Conservation (phyloP, 148 eudicot species). For the Nepenthes mirabilis region DNA sequence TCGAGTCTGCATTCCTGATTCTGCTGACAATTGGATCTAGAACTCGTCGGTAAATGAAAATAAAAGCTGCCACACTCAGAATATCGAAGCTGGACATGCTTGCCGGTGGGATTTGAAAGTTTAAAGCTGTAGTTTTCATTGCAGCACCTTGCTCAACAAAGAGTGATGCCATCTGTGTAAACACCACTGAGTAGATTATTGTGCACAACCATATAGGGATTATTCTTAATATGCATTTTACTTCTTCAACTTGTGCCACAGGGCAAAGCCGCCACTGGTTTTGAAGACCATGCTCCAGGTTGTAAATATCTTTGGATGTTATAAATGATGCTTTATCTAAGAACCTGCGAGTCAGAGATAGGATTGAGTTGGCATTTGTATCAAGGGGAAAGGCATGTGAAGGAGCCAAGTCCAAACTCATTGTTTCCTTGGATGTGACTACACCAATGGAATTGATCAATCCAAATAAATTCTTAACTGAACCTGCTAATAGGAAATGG, state of each 20-base stretch:
- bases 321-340: constrained; percentile 56
- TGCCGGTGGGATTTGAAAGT: constrained; percentile 54
- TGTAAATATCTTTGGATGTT: constrained; percentile 11
- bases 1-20: constrained; percentile 12
- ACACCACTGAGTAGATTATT: constrained; percentile 60
- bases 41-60: constrained; percentile 44
- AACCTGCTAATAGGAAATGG: no score
- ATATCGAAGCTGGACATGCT: constrained; percentile 71
- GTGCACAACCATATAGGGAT: constrained; percentile 82
- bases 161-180: constrained; percentile 70
- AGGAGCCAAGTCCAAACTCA: no score
- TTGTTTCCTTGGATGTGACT: no score
- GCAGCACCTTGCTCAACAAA: constrained; percentile 77
- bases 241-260: constrained; percentile 74
- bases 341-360: constrained; percentile 21
- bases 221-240: constrained; percentile 59
- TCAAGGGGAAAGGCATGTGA: background rate
- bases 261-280: constrained; percentile 47
- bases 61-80: constrained; percentile 47
- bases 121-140: constrained; percentile 32
- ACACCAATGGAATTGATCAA: no score
- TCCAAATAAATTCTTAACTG: no score
- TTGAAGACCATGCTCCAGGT: constrained; percentile 2
- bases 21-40: constrained; percentile 32
- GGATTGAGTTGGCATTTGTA: background rate